phyloP scores from a whole-genome alignment of 768 basidiomycete genomes.

The Auriscalpium vulgare region DNA sequence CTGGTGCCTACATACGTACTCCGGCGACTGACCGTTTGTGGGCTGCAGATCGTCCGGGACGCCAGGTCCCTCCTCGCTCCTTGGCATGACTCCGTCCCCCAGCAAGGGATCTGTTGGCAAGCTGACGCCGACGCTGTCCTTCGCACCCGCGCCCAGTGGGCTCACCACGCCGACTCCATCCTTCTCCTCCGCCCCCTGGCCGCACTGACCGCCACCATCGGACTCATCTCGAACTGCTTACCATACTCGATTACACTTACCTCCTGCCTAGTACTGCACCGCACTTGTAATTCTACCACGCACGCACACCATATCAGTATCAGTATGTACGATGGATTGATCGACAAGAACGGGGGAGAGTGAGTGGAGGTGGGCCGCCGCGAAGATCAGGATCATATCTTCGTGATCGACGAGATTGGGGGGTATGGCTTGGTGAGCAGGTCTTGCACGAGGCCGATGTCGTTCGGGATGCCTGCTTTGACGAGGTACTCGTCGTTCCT shows the following conservation, averaged over 20 bases:
- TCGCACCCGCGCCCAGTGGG: not conserved
- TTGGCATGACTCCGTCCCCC: not conserved
- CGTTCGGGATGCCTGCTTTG: slow-evolving; percentile 33
- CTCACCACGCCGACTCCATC: not conserved
- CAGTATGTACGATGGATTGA: not conserved
- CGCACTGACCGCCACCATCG: not conserved
- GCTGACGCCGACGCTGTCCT: not conserved
- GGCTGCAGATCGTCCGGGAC: not conserved
- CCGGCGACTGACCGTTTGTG: too few species aligned
- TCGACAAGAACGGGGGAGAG: not conserved
- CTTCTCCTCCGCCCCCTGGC: not conserved
- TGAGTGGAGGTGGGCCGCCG: not conserved
- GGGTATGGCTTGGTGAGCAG: slow-evolving; percentile 25
- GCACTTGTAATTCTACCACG: slow-evolving; percentile 17
- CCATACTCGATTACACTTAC: not conserved
- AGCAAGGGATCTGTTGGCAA: not conserved
- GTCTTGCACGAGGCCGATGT: slow-evolving; percentile 31
- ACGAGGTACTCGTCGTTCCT: slow-evolving; percentile 49
- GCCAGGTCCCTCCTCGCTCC: not conserved
- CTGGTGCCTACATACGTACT: too few species aligned
- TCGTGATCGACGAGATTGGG: slow-evolving; percentile 16
- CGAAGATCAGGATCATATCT: slow-evolving; percentile 6
- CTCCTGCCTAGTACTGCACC: not conserved
- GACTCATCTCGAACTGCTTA: not conserved
- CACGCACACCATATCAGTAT: slow-evolving; percentile 11